phyloP scores from a whole-genome alignment of 371 early-diverging fungal species.

The Mortierella sp. region DNA sequence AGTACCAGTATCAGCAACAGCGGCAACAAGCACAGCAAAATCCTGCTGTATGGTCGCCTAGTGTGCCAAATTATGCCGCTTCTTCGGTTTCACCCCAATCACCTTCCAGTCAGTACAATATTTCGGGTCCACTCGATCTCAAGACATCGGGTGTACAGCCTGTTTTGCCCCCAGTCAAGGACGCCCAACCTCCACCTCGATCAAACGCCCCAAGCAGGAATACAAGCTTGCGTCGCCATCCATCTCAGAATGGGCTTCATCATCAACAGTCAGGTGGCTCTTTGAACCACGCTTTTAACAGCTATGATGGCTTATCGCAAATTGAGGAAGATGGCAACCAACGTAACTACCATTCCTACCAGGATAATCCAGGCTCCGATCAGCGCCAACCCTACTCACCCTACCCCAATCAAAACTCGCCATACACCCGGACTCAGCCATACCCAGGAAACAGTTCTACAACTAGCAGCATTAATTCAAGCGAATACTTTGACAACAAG shows the following conservation, averaged over 20 bases:
- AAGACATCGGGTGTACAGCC: slow-evolving; percentile 42
- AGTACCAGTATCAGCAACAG: slow-evolving; percentile 26
- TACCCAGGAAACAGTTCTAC: slow-evolving; percentile 7
- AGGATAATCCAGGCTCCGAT: slow-evolving; percentile 8
- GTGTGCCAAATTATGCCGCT: slow-evolving; percentile 28
- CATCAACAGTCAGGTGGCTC: slow-evolving; percentile 14
- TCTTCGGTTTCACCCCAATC: not conserved
- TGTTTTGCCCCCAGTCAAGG: slow-evolving; percentile 39
- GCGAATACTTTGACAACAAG: slow-evolving; percentile 14
- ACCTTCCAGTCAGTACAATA: slow-evolving; percentile 22
- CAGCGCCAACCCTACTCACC: slow-evolving; percentile 1
- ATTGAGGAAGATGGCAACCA: slow-evolving; percentile 1
- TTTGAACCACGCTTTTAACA: slow-evolving; percentile 25
- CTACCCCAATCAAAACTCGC: slow-evolving; percentile 17
- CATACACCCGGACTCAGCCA: slow-evolving; percentile 17
- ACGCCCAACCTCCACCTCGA: slow-evolving; percentile 34
- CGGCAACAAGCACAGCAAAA: slow-evolving; percentile 26
- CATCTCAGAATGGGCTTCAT: slow-evolving; percentile 31
- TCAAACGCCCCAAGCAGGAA: slow-evolving; percentile 19
- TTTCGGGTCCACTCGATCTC: slow-evolving; percentile 55
- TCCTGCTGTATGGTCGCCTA: slow-evolving; percentile 47
- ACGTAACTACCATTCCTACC: not conserved
- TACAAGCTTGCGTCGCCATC: slow-evolving; percentile 39
- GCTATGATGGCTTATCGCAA: not conserved
- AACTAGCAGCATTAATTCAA: slow-evolving; percentile 8